phyloP scores from a whole-genome alignment of 345 rosid genomes.

The Laguncularia racemosa region DNA sequence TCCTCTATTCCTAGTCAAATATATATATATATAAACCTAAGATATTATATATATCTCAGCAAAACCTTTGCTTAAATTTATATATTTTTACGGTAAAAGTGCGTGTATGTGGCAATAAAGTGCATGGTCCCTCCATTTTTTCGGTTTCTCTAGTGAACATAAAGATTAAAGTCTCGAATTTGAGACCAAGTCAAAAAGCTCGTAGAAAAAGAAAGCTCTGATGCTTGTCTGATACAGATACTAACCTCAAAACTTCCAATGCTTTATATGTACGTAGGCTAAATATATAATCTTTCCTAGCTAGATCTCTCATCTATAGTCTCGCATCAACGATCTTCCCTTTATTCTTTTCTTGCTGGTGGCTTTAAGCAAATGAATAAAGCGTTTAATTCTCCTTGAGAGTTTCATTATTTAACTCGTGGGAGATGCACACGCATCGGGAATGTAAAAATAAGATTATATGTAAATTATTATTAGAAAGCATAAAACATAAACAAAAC shows the following conservation, averaged over 20 bases:
- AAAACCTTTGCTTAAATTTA: not conserved
- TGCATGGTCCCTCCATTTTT: constrained; percentile 6
- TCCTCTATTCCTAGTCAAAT: not conserved
- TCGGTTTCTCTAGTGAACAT: not conserved
- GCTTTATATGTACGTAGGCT: not conserved
- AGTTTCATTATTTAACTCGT: too few relatives aligned
- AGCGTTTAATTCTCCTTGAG: too few relatives aligned
- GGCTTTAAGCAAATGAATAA: too few relatives aligned
- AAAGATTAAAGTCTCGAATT: constrained; percentile 1
- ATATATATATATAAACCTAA: constrained; percentile 2
- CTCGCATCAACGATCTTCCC: too few relatives aligned
- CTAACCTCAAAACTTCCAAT: not conserved
- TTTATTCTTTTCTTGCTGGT: too few relatives aligned
- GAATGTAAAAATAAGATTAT: too few relatives aligned
- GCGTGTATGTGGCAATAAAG: constrained; percentile 1
- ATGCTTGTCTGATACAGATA: not conserved
- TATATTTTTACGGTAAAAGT: too few relatives aligned
- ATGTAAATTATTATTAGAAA: too few relatives aligned
- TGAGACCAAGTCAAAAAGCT: constrained; percentile 33
- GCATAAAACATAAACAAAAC: too few relatives aligned
- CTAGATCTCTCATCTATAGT: too few relatives aligned
- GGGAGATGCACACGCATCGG: too few relatives aligned
- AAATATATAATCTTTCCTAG: too few relatives aligned
- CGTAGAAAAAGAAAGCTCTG: not conserved
- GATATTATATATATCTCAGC: not conserved